Percentiles rank a stretch among this genome's conserved stretches.
These are phyloP conservation scores for Crithidia fasciculata DNA, from an alignment of 208 protist species.

Conservation along the genomic window DNA sequence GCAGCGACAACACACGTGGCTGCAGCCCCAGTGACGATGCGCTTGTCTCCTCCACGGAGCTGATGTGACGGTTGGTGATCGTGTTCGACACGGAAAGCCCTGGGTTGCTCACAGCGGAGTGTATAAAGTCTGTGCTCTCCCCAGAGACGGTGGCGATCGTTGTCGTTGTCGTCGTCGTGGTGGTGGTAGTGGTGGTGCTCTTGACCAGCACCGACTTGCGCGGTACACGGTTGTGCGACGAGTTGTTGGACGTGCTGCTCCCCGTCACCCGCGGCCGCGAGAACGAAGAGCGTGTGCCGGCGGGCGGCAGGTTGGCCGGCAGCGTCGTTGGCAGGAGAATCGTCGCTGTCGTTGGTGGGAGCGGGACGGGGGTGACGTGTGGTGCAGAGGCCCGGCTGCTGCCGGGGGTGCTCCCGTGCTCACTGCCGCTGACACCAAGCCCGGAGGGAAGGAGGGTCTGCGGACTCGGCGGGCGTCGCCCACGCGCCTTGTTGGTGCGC, in stretches of 20 bases:
- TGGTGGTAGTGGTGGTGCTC: slow-evolving; percentile 14
- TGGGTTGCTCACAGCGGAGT: slow-evolving; percentile 24
- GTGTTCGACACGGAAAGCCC: slow-evolving; percentile 17
- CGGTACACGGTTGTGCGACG: background rate
- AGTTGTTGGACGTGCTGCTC: slow-evolving; percentile 16
- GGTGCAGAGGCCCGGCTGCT: background rate
- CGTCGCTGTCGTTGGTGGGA: background rate
- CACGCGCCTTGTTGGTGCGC: slow-evolving; percentile 8
- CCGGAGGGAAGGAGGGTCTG: background rate
- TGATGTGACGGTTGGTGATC: slow-evolving; percentile 17
- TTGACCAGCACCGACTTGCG: slow-evolving; percentile 20
- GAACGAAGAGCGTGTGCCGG: background rate
- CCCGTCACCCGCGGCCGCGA: background rate
- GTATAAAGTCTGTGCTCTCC: slow-evolving; percentile 20
- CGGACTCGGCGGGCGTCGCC: slow-evolving; percentile 6
- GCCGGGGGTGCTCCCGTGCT: background rate
- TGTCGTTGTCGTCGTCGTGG: slow-evolving; percentile 19
- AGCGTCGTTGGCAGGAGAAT: slow-evolving; percentile 1
- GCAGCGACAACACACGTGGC: slow-evolving; percentile 1
- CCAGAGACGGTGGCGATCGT: slow-evolving; percentile 5
- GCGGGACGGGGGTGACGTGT: background rate
- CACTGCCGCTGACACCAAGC: background rate
- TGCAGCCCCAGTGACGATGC: slow-evolving; percentile 8
- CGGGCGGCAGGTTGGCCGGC: background rate
- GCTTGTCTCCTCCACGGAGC: slow-evolving; percentile 12